Evolutionary conservation across 768 basidiomycete species (phyloP).

Genomic region (Kwoniella bestiolae): DNA sequence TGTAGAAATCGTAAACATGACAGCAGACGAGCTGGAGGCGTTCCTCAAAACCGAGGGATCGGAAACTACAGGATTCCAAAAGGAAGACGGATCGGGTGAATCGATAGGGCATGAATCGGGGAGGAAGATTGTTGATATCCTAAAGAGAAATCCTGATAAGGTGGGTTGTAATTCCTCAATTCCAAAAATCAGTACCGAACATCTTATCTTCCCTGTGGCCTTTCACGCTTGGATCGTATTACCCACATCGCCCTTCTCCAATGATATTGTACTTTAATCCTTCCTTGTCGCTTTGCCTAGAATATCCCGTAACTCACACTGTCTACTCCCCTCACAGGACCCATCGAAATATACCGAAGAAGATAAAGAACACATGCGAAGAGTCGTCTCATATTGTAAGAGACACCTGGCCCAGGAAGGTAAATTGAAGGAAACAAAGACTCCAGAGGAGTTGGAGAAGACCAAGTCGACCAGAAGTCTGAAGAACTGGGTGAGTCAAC

Average conservation of each 20-base stretch:
- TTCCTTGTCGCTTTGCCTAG: no score
- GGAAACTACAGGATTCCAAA: slow-evolving; percentile 50
- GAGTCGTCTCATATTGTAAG: slow-evolving; percentile 58
- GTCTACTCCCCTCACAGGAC: slow-evolving; percentile 24
- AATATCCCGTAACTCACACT: neutral
- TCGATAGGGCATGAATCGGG: slow-evolving; percentile 57
- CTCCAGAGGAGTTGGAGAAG: slow-evolving; percentile 65
- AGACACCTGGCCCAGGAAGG: slow-evolving; percentile 58
- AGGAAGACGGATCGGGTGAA: slow-evolving; percentile 53
- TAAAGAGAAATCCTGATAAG: slow-evolving; percentile 58
- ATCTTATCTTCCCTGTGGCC: neutral
- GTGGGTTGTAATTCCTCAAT: no score
- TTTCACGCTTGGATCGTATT: no score
- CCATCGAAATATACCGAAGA: slow-evolving; percentile 57
- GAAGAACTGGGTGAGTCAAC: slow-evolving; percentile 54
- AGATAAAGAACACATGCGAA: slow-evolving; percentile 58
- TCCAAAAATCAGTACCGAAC: no score
- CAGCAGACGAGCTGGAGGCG: slow-evolving; percentile 57
- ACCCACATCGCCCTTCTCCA: no score
- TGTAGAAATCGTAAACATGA: slow-evolving; percentile 59
- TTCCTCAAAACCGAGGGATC: slow-evolving; percentile 57
- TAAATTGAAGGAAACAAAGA: slow-evolving; percentile 68
- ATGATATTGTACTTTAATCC: no score
- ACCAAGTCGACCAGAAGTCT: slow-evolving; percentile 54
- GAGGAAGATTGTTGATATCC: slow-evolving; percentile 58